Evolutionary conservation across 257 asterid species (phyloP).

Genomic region (Salvia rosmarinus): DNA sequence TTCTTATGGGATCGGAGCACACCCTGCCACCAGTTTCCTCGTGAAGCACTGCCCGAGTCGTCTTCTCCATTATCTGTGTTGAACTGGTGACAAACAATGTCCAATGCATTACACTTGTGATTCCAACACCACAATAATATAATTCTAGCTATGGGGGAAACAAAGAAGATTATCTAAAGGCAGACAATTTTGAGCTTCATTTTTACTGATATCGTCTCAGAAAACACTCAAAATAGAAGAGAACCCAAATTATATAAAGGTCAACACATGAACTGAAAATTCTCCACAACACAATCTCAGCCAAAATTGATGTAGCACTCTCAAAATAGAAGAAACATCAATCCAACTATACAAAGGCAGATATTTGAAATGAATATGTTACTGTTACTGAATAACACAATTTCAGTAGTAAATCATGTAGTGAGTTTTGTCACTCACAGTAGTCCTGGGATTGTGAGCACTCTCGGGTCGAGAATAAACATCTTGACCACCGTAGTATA

Average conservation of each 20-base stretch:
- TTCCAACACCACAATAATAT: too few relatives aligned
- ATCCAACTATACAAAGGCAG: neutral
- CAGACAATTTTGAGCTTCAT: too few relatives aligned
- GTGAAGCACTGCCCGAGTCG: constrained; percentile 69
- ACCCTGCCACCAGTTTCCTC: constrained; percentile 99
- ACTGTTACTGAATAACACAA: neutral
- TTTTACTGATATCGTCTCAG: too few relatives aligned
- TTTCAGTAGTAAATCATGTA: neutral
- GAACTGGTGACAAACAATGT: constrained; percentile 37
- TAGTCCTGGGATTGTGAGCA: constrained; percentile 49
- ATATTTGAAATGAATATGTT: too few relatives aligned
- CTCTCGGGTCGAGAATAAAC: constrained; percentile 62
- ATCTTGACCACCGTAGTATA: constrained; percentile 92
- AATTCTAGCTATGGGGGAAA: too few relatives aligned
- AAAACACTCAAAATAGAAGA: too few relatives aligned
- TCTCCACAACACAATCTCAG: too few relatives aligned
- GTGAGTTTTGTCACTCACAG: constrained; percentile 50
- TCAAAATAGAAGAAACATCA: neutral
- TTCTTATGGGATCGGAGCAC: neutral
- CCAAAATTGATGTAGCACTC: too few relatives aligned
- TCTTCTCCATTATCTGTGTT: constrained; percentile 66
- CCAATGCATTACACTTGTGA: neutral
- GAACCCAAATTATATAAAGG: neutral
- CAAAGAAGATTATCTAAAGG: too few relatives aligned
- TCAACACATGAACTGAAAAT: too few relatives aligned